These are phyloP conservation scores for Saccharomyces hybrid DNA, from an alignment of 1,139 yeast species.

Conservation along the genomic window DNA sequence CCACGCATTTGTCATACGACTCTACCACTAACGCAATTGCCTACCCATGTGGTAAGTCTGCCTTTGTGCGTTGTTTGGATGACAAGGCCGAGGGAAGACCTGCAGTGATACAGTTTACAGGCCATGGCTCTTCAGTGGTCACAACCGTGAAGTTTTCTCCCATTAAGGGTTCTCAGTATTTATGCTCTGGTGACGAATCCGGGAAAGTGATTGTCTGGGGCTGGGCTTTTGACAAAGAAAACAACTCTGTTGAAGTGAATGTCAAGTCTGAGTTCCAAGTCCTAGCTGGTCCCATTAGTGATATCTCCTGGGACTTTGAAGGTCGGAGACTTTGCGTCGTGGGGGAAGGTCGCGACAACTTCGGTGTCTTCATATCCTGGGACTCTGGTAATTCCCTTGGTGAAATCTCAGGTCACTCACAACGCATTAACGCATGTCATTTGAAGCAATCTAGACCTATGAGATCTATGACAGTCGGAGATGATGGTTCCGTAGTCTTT, in stretches of 20 bases:
- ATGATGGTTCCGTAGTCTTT: conserved; percentile 78
- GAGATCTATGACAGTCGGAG: conserved; percentile 88
- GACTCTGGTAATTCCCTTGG: conserved; percentile 95
- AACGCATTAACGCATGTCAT: conserved; percentile 72
- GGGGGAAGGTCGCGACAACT: conserved; percentile 87
- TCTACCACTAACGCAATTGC: conserved; percentile 58
- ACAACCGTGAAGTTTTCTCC: conserved; percentile 85
- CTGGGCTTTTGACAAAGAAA: conserved; percentile 17
- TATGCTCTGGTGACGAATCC: conserved; percentile 86
- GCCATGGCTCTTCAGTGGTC: conserved; percentile 55
- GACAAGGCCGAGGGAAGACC: too few relatives aligned
- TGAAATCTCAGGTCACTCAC: conserved; percentile 91
- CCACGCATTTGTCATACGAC: conserved; percentile 68
- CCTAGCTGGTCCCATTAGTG: conserved; percentile 73
- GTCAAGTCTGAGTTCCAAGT: conserved; percentile 78
- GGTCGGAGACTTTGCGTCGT: conserved; percentile 81
- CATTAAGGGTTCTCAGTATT: conserved; percentile 59
- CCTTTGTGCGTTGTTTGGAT: conserved; percentile 50
- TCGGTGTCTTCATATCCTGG: conserved; percentile 88
- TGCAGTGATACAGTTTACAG: conserved; percentile 49
- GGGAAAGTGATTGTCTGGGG: conserved; percentile 92
- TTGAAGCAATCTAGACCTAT: conserved; percentile 87
- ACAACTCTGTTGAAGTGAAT: conserved; percentile 39
- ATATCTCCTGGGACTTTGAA: conserved; percentile 91
- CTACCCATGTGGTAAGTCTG: conserved; percentile 75